Base-by-base conservation (phyloP, 345 rosid genomes). In the Zanthoxylum bungeanum region DNA sequence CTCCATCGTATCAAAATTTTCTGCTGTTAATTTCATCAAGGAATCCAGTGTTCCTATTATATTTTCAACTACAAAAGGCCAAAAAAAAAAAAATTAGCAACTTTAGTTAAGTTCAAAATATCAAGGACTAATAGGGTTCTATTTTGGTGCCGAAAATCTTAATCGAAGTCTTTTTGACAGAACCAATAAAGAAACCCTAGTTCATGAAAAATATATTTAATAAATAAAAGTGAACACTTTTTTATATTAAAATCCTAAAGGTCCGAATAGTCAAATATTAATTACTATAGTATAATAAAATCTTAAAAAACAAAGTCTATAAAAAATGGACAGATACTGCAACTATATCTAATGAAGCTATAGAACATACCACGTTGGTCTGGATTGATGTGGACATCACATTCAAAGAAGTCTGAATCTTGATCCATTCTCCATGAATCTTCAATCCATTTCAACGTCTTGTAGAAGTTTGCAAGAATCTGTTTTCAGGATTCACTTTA, bases 1-100 rank as follows among this genome's bases (percentile, higher is more conserved):
- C 53, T 90, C 93, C 87, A 83, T 85, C 80, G 74, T 76, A 42
- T 90, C 90, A 0, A 85, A 85, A 66, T 79, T 82, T 27, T 88
- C 92, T 67, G 78, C 75, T 5, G 85, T 73, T 75, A 85, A 68
- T 76, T 72, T 85, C 3, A 87, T 87, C 76, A 92, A 49, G 78
- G 85, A 82, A 72, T 84, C 84, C n/a, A 92, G 81, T 51, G 83
- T 83, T 52, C 84, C 85, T 76, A 88, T 49, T 42, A 84, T 88
- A 19, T 72, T 67, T 70, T 85, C 91, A 56, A 86, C 96, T 90
- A 72, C 82, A 64, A 33, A 10, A 65, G 4, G 28, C 12, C 25
- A 21, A 60, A 9, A 46, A 16, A 17, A 12, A 7, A 17, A 64
- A 8, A 31, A 27, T 64, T 64, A 64, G 37, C 34, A 27, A 64